A percentile compares a stretch with the other conserved stretches of the same genome.
Evolutionary conservation across 768 basidiomycete species (phyloP).

Genomic region (Suillus clintonianus): DNA sequence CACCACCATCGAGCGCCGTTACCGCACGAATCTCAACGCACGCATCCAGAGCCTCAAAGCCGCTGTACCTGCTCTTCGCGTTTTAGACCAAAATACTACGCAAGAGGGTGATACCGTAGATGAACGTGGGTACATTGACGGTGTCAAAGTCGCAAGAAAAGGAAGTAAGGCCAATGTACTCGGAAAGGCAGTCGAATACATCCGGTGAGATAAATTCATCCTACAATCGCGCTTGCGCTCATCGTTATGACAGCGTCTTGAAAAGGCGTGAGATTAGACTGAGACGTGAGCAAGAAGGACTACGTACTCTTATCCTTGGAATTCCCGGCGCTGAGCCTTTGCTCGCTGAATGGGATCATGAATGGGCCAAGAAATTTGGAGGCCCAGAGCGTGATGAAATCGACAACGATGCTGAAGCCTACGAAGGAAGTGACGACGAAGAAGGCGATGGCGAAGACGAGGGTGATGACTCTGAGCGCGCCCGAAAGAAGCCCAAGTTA

Average conservation of each 20-base stretch:
- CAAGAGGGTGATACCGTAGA: constrained; percentile 58
- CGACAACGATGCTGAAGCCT: constrained; percentile 46
- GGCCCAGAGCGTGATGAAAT: constrained; percentile 78
- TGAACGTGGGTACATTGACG: constrained; percentile 84
- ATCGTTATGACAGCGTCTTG: constrained; percentile 53
- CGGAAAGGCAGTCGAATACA: constrained; percentile 90
- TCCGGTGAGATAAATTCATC: constrained; percentile 45
- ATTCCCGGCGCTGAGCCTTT: constrained; percentile 76
- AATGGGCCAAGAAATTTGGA: constrained; percentile 75
- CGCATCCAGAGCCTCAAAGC: constrained; percentile 80
- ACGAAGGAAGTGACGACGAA: constrained; percentile 42
- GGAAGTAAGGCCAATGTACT: constrained; percentile 90
- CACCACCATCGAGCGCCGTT: constrained; percentile 86
- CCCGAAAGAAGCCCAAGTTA: constrained; percentile 65
- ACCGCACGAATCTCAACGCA: constrained; percentile 86
- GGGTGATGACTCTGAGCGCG: constrained; percentile 43
- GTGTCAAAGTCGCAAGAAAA: constrained; percentile 90
- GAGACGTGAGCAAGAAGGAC: constrained; percentile 72
- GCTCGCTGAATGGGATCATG: constrained; percentile 72
- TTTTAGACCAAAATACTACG: constrained; percentile 59
- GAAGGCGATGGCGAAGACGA: constrained; percentile 43
- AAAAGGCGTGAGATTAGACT: constrained; percentile 77
- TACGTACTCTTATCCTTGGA: constrained; percentile 66
- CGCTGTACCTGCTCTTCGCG: constrained; percentile 81
- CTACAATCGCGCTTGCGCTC: background rate